phyloP scores from a whole-genome alignment of 1,284 basidiomycete species.

The Marasmius tenuissimus region DNA sequence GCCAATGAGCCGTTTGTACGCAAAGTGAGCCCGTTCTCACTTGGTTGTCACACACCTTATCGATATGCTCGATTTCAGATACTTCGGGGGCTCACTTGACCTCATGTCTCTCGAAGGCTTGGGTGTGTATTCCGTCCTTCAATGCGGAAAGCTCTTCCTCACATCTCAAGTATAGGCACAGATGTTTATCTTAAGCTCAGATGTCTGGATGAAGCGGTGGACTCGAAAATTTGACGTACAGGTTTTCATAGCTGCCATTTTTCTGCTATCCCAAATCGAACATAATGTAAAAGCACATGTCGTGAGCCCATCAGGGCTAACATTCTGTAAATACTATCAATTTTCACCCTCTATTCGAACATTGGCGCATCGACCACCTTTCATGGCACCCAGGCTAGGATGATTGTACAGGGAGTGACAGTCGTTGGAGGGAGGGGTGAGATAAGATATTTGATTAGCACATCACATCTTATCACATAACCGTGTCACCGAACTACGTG shows the following conservation, averaged over 20 bases:
- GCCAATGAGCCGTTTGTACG: slow-evolving; percentile 84
- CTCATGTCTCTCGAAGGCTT: slow-evolving; percentile 78
- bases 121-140: slow-evolving; percentile 46
- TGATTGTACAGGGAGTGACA: no score
- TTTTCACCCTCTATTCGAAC: no score
- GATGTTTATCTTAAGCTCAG: slow-evolving; percentile 78
- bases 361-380: no score
- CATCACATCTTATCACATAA: no score
- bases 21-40: slow-evolving; percentile 43
- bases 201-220: slow-evolving; percentile 68
- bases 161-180: slow-evolving; percentile 45
- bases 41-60: background rate
- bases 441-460: no score
- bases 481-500: no score
- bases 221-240: slow-evolving; percentile 38
- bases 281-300: background rate
- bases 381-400: no score
- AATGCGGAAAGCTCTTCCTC: background rate
- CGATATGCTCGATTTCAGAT: slow-evolving; percentile 35
- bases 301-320: background rate
- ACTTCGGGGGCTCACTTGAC: slow-evolving; percentile 79
- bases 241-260: background rate
- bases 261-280: background rate
- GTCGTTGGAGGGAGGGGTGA: no score
- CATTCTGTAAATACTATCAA: no score